phyloP scores from a whole-genome alignment of 176 grass and related monocot genomes.

The Ananas comosus region DNA sequence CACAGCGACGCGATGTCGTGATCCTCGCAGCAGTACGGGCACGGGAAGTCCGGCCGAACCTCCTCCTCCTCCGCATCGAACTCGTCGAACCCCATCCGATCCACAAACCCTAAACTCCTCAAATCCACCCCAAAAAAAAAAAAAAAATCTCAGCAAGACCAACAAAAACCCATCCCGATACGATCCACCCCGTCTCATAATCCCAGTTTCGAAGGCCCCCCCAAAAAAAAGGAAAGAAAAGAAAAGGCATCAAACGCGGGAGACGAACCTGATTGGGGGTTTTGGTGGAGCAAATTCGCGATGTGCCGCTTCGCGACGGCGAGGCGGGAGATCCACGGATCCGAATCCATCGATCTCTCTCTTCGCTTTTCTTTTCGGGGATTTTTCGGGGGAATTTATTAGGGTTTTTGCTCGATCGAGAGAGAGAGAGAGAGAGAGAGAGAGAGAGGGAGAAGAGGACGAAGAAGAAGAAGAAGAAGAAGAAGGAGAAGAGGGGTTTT shows the following conservation, averaged over 20 bases:
- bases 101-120: constrained; percentile 17
- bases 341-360: constrained; percentile 48
- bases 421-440: neutral
- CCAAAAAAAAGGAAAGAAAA: neutral
- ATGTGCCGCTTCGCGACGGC: constrained; percentile 81
- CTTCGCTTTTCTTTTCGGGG: neutral
- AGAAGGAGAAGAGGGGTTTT: neutral
- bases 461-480: neutral
- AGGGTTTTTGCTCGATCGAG: neutral
- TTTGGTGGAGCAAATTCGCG: constrained; percentile 49
- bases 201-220: too few species aligned
- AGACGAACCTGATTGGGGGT: constrained; percentile 25
- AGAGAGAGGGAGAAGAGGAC: neutral
- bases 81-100: constrained; percentile 68
- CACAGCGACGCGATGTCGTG: constrained; percentile 73
- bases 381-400: neutral
- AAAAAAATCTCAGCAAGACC: neutral
- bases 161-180: neutral
- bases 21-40: constrained; percentile 98
- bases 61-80: constrained; percentile 77
- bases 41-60: constrained; percentile 62
- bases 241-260: neutral
- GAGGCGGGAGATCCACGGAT: constrained; percentile 92
- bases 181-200: neutral
- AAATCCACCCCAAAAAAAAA: constrained; percentile 7